Base-by-base conservation (phyloP, 495 filamentous ascomycete species). In the Xylaria grammica region DNA sequence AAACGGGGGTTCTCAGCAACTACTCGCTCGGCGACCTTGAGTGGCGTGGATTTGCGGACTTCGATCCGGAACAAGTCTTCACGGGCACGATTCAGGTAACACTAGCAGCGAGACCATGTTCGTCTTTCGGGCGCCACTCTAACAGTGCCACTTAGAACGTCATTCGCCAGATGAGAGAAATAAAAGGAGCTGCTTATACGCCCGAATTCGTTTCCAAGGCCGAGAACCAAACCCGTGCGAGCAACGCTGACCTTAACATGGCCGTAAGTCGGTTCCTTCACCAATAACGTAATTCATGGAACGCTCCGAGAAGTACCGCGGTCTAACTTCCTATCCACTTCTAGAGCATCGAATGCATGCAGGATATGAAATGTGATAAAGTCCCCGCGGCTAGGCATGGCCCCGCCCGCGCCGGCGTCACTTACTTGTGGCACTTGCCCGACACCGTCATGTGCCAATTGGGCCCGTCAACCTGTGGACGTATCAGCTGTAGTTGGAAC, bases 21-120 rank as follows among this genome's bases (percentile, higher is more conserved):
- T 34, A 48, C 19, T 34, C 42, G 7, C 4, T 46, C 36, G 22
- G 17, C 55, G 27, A 59, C 6, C 22, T 59, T 29, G 20, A 59
- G 42, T 59, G 55, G 55, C 36, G 40, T 24, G 55, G 55, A 46
- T 48, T 59, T n/a, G n/a, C n/a, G n/a, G n/a, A n/a, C n/a, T n/a
- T n/a, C n/a, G n/a, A n/a, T n/a, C n/a, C n/a, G n/a, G n/a, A n/a
- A n/a, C n/a, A 48, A 5, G 55, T 48, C 26, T 59, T 59, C 27
- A 59, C 20, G 0, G 55, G 55, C 17, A 46, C 55, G 19, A 59
- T 59, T n/a, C 17, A 59, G 26, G 55, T 48, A 59, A 48, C 1
- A 0, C n/a, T n/a, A 30, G 15, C 26, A 29, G 26, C 6, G 11
- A 30, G 17, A 5, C 27, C 24, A 26, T 19, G 6, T 11, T 13